Evolutionary conservation across 2,329 filamentous ascomycete genomes (phyloP), one percentile per base, ranked within the genome.

Genomic region (Ceratocystis albifundus): DNA sequence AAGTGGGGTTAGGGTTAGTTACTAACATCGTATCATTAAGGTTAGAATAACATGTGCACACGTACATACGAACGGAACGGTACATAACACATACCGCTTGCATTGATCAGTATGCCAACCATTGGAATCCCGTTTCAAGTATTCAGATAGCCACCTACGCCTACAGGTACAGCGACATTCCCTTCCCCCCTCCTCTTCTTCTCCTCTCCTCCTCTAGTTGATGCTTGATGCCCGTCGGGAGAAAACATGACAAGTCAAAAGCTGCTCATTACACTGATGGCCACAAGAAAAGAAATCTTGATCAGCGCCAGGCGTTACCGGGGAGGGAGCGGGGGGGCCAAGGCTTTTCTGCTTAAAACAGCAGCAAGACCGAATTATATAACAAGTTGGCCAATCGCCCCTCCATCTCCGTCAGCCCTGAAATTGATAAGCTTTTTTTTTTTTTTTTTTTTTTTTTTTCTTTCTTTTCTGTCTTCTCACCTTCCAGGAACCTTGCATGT

Each of bases 341-440:
- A 32, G 53, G 53, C 53, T 59, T 59, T 32, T n/a, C 25, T 57
- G 25, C 53, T 59, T n/a, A n/a, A 36, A 59, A 36, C 28, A 59
- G 53, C 5, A 59, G 53, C 12, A 59, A 32, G 32, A 30, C 53
- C 53, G 53, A 32, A 20, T 28, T 7, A 15, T 8, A 20, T 17
- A 59, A 30, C 28, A 25, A 10, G 36, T 41, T 41, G 36, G 36
- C 8, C 10, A 41, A 41, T 12, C 36, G 36, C 8, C 36, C 32
- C 32, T 36, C 32, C 28, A 57, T 57, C 53, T 25, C 32, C 32
- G 4, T 59, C 17, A 30, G 53, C 10, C 53, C 20, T 59, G 25
- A 59, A 59, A 30, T 30, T 59, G 53, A 59, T 59, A 59, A 32
- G 28, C 53, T 59, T 36, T 50, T 64, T 53, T n/a, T n/a, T n/a